Evolutionary conservation across 257 asterid species (phyloP), one percentile per base, ranked within the genome.

Genomic region (Solanum lycopersicoides): DNA sequence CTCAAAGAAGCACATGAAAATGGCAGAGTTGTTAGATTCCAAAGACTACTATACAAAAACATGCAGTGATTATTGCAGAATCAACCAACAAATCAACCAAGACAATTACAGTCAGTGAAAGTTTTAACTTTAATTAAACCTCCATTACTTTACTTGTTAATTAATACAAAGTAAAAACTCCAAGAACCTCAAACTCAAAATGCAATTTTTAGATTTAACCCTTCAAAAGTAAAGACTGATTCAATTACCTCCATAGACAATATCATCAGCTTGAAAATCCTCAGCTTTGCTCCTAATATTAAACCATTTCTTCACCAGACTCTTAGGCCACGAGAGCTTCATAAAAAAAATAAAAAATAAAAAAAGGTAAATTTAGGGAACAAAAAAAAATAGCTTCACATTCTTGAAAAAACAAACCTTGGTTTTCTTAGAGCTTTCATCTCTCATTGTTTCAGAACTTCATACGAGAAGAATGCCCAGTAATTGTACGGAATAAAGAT

Each of bases 281-380:
- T 96, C 97, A 28, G 95, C 91, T 88, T 94, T 95, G 94, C 91
- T 91, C 91, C 88, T 96, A 92, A 94, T 90, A 89, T 97, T 95
- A 95, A 97, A 91, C 99, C 96, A 95, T 95, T 97, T 97, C 95
- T 97, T 96, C 88, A 97, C 97, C 74, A 97, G 94, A 44, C 95
- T 91, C 91, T 96, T 97, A 25, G 99, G 92, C 98, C 98, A 95
- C 63, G 99, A 93, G 92, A 93, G 85, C 98, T 95, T 86, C 89
- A 88, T 72, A 83, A 90, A 89, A 65, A 89, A 80, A 71, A 42
- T 42, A n/a, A n/a, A n/a, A n/a, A n/a, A n/a, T n/a, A n/a, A n/a
- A 83, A 90, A 89, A 65, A 90, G 92, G 91, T 80, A 92, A 88
- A 73, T 88, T 90, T 87, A 87, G 91, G 91, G 53, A 86, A 45